Percentiles rank a stretch among this genome's conserved stretches.
phyloP scores from a whole-genome alignment of 257 asterid genomes.

The Gentiana straminea region DNA sequence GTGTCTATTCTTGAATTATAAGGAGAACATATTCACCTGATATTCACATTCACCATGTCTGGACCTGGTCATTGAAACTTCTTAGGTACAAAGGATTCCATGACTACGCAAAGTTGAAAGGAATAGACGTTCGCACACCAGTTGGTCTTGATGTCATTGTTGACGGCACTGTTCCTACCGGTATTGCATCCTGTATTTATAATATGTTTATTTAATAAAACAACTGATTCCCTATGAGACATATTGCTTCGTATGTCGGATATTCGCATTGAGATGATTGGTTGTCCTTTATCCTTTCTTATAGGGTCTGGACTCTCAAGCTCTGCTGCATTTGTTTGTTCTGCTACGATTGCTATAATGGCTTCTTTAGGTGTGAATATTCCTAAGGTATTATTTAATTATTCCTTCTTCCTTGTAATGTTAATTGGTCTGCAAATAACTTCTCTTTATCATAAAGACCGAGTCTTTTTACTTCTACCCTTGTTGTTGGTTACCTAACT shows the following conservation, averaged over 20 bases:
- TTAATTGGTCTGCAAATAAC: background rate
- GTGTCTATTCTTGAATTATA: background rate
- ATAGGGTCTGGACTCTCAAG: constrained; percentile 96
- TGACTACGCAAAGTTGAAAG: constrained; percentile 67
- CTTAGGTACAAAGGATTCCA: constrained; percentile 86
- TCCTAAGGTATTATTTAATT: constrained; percentile 43
- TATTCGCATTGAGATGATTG: background rate
- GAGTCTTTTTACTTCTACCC: background rate
- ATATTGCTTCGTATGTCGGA: constrained; percentile 1
- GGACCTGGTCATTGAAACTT: constrained; percentile 1
- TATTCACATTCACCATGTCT: background rate
- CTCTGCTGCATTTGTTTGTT: constrained; percentile 99
- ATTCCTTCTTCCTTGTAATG: background rate
- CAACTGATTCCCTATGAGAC: background rate
- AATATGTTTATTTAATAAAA: background rate
- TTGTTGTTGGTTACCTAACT: background rate
- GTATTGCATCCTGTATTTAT: constrained; percentile 20
- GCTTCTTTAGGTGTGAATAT: constrained; percentile 49
- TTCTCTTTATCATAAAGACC: background rate
- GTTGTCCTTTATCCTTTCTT: constrained; percentile 1
- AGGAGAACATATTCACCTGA: background rate
- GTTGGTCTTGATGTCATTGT: constrained; percentile 77
- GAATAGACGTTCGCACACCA: constrained; percentile 40
- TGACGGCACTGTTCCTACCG: constrained; percentile 92
- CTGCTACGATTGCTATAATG: constrained; percentile 88